Evolutionary conservation across 495 filamentous ascomycete genomes (phyloP).

Genomic region (Trichoderma virens): DNA sequence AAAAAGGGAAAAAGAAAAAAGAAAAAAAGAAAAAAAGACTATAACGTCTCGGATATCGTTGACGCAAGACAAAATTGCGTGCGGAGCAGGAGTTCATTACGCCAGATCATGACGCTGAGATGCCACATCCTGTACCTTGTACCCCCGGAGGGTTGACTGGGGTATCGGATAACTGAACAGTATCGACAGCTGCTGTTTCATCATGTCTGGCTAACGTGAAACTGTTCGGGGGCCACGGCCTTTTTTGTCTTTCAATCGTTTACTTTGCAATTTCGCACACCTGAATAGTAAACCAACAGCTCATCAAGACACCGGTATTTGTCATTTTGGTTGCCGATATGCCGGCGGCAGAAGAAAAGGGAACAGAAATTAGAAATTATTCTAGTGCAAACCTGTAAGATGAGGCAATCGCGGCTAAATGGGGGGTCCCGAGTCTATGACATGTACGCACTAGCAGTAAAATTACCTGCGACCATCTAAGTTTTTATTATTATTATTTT

Average conservation of each 20-base stretch:
- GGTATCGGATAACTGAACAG: no score
- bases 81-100: not conserved
- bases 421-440: not conserved
- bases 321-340: not conserved
- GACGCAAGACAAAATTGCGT: not conserved
- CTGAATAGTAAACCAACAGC: not conserved
- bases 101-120: not conserved
- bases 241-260: not conserved
- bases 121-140: not conserved
- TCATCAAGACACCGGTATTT: not conserved
- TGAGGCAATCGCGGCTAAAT: conserved; percentile 3
- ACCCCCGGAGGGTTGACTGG: no score
- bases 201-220: not conserved
- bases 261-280: no score
- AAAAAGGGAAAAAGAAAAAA: no score
- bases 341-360: no score
- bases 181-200: not conserved
- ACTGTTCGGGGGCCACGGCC: not conserved
- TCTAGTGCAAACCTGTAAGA: not conserved
- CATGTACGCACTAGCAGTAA: not conserved
- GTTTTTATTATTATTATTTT: not conserved
- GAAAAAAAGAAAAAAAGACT: no score
- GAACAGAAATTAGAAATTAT: no score
- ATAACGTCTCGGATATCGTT: not conserved
- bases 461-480: not conserved